Base-by-base conservation (phyloP, 2,329 filamentous ascomycete species). In the Alternaria arbusti region DNA sequence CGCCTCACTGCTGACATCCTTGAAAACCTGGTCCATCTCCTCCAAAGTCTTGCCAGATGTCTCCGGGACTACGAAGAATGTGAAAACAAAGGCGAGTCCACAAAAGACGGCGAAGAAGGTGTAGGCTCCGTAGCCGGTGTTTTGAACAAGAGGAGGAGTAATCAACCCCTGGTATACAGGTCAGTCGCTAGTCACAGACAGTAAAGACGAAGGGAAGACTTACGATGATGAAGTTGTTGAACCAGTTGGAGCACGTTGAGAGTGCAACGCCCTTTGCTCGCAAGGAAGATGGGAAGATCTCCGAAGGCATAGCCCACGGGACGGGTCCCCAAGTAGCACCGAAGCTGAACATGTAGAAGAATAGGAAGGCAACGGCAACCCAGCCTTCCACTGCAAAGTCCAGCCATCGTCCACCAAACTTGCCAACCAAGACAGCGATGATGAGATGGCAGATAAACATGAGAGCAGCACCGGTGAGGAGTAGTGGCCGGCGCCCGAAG, bases 181-280 rank as follows among this genome's bases (percentile, higher is more conserved):
- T 81, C 70, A 86, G 84, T 49, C 82, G 81, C 23, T 15, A 7
- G 3, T 23, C 7, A n/a, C 12, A 17, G 12, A 4, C n/a, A 26
- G n/a, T 25, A 23, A 12, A 56, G 20, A 28, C 40, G 30, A 15
- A 44, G 13, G 28, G 28, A 17, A 23, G 15, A 66, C 72, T 66
- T 69, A 76, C 75, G 25, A 89, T 87, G 54, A 88, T 85, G 66
- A 90, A 90, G 74, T 90, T 89, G 73, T 86, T 87, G 3, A 89
- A 77, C 81, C 90, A 92, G 78, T 89, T 90, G 6, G 85, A 85
- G 62, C 85, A 87, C 0, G 88, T 90, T 0, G 87, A 88, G 3
- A 90, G 80, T 2, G 88, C 88, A 0, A 90, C 88, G 32, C 90
- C 90, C 74, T 91, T 91, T 3, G 89, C 88, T 7, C 89, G 82